Evolutionary conservation across 352 stramenopile species (phyloP), one percentile per base, ranked within the genome.

Genomic region (Pythium rhizo-oryzae): DNA sequence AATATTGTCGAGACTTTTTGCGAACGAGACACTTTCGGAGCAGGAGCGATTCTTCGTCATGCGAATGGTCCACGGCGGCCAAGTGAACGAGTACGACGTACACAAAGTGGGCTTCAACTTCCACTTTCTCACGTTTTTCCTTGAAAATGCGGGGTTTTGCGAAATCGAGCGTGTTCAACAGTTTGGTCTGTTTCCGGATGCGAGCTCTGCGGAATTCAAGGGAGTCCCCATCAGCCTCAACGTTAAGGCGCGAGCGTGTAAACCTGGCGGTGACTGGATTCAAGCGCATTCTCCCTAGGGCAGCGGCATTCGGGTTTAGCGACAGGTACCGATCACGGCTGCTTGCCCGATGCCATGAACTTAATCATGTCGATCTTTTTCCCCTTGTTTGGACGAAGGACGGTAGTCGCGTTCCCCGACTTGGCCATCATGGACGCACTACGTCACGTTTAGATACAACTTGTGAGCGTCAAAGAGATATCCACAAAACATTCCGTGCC

Each of bases 341-440:
- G 16, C 8, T 44, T 52, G 18, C 70, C 70, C 8, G 69, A 71
- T 8, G 21, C 89, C 85, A 92, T 92, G 58, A 93, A 93, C 49
- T 87, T 85, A 9, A 93, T 92, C 85, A 93, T 92, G 67, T 93
- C 78, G 58, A 93, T 77, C 54, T 83, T 91, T 67, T 90, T 92
- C 0, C 43, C 59, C 41, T 88, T 90, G 24, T 59, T 63, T 16
- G 59, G 57, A 41, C 64, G 62, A 16, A 62, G 55, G 16, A 67
- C 33, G 0, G 65, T 37, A 0, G 54, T 57, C 23, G 52, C 59
- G 44, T n/a, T 59, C 7, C 35, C 47, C 0, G 54, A 47, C 25
- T 62, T 78, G 35, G 49, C 46, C 49, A 70, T 53, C 54, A 77
- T 66, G 4, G 70, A 77, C 1, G 70, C 65, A 60, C 70, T 77